Conservation (phyloP, 2,329 filamentous ascomycete genomes). For the Paraphoma sp. region DNA sequence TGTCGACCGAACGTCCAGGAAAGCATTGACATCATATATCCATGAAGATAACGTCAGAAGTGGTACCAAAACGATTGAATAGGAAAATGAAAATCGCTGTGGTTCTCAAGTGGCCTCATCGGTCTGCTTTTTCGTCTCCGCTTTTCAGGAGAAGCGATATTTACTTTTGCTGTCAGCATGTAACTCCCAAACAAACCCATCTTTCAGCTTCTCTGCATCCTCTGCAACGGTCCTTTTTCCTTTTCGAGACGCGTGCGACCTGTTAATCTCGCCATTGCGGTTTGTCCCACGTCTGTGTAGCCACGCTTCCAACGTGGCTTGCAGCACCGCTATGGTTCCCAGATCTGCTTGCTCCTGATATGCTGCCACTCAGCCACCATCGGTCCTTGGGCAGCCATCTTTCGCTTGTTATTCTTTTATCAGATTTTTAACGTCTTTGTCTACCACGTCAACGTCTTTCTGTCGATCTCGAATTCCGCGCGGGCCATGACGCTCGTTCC, state of each 20-base stretch:
- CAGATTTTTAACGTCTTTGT: background rate
- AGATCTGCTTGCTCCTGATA: constrained; percentile 6
- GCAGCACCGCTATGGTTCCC: constrained; percentile 11
- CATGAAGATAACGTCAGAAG: background rate
- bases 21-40: background rate
- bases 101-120: background rate
- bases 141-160: background rate
- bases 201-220: background rate
- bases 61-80: background rate
- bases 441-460: background rate
- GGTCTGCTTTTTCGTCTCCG: background rate
- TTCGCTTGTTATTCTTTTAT: background rate
- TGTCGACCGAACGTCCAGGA: background rate
- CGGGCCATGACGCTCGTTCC: background rate
- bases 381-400: background rate
- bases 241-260: background rate
- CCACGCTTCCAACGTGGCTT: constrained; percentile 18
- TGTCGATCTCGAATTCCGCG: no score
- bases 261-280: constrained; percentile 1
- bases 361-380: constrained; percentile 10
- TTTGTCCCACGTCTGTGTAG: constrained; percentile 20
- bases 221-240: background rate
- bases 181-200: background rate
- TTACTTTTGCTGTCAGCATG: background rate
- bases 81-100: background rate